Conservation (phyloP, 768 basidiomycete genomes). For the Dendrothele bispora region DNA sequence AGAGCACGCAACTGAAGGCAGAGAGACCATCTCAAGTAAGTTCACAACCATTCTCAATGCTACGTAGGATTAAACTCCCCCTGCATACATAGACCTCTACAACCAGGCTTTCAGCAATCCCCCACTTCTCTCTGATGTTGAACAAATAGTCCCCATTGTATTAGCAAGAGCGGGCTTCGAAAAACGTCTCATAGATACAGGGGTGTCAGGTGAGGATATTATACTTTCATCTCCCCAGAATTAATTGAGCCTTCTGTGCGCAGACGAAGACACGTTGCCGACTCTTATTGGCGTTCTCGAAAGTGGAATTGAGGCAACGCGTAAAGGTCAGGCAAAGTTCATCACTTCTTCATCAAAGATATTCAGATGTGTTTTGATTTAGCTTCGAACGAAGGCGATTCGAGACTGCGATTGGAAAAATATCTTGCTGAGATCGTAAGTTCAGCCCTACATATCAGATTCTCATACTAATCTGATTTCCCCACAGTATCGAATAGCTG, state of each 20-base stretch:
- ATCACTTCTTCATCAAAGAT: not conserved
- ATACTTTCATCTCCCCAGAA: not conserved
- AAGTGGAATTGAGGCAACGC: slow-evolving; percentile 61
- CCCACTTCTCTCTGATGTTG: slow-evolving; percentile 56
- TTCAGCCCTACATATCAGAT: slow-evolving; percentile 9
- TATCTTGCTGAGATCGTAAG: slow-evolving; percentile 76
- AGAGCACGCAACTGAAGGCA: slow-evolving; percentile 27
- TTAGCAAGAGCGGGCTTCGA: slow-evolving; percentile 68
- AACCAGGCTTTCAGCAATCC: slow-evolving; percentile 54
- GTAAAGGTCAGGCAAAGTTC: slow-evolving; percentile 42
- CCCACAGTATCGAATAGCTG: slow-evolving; percentile 48
- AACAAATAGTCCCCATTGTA: slow-evolving; percentile 63
- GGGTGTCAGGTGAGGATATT: slow-evolving; percentile 40
- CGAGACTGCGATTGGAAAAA: slow-evolving; percentile 79
- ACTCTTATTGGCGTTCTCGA: slow-evolving; percentile 58
- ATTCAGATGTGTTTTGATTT: too few relatives aligned
- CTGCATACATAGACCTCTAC: slow-evolving; percentile 48
- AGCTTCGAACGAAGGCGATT: slow-evolving; percentile 73
- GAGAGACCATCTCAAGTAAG: slow-evolving; percentile 20
- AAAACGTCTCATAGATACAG: slow-evolving; percentile 51
- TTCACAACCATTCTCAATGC: too few relatives aligned
- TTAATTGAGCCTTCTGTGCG: not conserved
- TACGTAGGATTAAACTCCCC: slow-evolving; percentile 1
- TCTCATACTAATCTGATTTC: not conserved
- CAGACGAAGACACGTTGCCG: slow-evolving; percentile 50